Conservation (phyloP, 768 basidiomycete species). For the Kwoniella europaea region DNA sequence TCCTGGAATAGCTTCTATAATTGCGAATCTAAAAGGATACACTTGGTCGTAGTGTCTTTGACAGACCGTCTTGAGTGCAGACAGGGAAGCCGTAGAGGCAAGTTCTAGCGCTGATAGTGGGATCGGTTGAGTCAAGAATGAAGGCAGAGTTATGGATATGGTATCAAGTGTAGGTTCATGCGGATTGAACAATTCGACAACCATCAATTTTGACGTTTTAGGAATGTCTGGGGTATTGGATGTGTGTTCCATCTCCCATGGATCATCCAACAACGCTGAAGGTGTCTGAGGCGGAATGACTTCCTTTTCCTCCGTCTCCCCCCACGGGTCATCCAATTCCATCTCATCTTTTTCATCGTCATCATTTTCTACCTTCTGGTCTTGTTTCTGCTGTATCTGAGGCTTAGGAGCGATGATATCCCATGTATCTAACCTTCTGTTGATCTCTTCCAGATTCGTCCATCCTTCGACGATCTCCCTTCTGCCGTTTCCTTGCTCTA, state of each 20-base stretch:
- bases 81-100: conserved; percentile 68
- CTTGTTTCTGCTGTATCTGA: background rate
- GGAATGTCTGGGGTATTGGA: background rate
- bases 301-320: conserved; percentile 21
- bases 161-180: background rate
- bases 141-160: conserved; percentile 61
- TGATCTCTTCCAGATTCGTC: conserved; percentile 59
- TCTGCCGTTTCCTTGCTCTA: background rate
- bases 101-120: conserved; percentile 68
- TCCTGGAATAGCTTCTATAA: conserved; percentile 77
- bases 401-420: conserved; percentile 14
- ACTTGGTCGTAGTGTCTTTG: conserved; percentile 66
- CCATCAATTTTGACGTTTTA: conserved; percentile 11
- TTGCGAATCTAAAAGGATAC: conserved; percentile 71
- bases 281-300: background rate
- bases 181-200: background rate
- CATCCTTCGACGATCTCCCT: conserved; percentile 5
- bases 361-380: background rate
- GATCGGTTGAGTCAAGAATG: conserved; percentile 70
- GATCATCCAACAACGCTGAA: conserved; percentile 28
- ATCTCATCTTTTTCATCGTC: conserved; percentile 23
- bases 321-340: conserved; percentile 49
- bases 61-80: conserved; percentile 67
- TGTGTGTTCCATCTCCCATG: conserved; percentile 22
- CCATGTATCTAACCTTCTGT: conserved; percentile 33